Conservation (phyloP, 192 early-diverging fungal species). For the Endogone sp. region DNA sequence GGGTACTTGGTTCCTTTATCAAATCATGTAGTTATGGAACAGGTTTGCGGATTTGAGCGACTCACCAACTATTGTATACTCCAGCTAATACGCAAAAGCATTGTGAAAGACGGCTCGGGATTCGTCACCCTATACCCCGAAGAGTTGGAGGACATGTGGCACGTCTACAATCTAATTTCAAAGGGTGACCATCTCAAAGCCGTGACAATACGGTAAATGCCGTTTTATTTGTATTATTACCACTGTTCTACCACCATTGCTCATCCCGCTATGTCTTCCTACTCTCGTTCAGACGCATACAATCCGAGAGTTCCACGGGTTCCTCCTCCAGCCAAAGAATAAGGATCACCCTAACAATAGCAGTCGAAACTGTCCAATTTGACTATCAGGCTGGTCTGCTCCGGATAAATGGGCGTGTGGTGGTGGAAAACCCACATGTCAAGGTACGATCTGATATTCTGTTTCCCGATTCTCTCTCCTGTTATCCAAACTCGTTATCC, state of each 20-base stretch:
- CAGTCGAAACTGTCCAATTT: conserved; percentile 84
- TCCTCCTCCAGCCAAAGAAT: conserved; percentile 81
- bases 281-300: conserved; percentile 67
- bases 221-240: background rate
- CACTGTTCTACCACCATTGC: background rate
- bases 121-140: conserved; percentile 80
- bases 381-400: conserved; percentile 83
- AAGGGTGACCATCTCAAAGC: conserved; percentile 85
- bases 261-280: background rate
- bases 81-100: conserved; percentile 58
- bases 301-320: conserved; percentile 84
- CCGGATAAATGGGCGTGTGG: conserved; percentile 84
- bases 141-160: conserved; percentile 98
- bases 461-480: background rate
- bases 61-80: too few relatives aligned
- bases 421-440: conserved; percentile 85
- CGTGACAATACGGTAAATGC: conserved; percentile 70
- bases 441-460: conserved; percentile 63
- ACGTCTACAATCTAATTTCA: conserved; percentile 84
- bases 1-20: background rate
- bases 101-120: conserved; percentile 82
- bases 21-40: too few relatives aligned
- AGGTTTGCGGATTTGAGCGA: too few relatives aligned
- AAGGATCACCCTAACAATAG: conserved; percentile 76
- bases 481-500: background rate